phyloP scores from a whole-genome alignment of 2,329 filamentous ascomycete species.

The Penicillium psychrosexuale region DNA sequence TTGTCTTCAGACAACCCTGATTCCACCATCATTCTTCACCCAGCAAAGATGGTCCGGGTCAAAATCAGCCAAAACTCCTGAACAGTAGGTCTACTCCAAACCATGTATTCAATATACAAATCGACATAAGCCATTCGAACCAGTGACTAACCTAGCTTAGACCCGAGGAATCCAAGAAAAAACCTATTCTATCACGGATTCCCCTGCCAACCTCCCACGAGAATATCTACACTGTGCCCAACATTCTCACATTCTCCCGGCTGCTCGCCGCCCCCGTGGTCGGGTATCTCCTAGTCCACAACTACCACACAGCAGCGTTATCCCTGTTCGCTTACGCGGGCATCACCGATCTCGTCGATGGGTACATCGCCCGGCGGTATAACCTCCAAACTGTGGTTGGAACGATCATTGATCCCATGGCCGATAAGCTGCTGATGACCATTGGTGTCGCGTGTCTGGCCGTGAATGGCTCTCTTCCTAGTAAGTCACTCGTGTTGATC shows the following conservation, averaged over 20 bases:
- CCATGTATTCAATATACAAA: not conserved
- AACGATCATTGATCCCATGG: conserved; percentile 93
- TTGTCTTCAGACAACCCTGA: not conserved
- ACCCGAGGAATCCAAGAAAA: conserved; percentile 23
- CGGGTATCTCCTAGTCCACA: conserved; percentile 83
- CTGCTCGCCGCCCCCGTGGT: conserved; percentile 78
- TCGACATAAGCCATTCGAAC: not conserved
- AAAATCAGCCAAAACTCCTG: conserved; percentile 18
- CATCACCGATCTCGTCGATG: conserved; percentile 86
- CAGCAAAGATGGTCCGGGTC: conserved; percentile 26
- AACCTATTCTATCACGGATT: conserved; percentile 34
- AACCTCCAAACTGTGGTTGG: conserved; percentile 90
- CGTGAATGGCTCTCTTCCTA: conserved; percentile 74
- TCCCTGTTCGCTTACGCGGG: conserved; percentile 89
- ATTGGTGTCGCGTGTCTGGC: conserved; percentile 82
- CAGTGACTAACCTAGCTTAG: conserved; percentile 15
- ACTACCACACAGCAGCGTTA: conserved; percentile 74
- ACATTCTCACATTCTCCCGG: conserved; percentile 83
- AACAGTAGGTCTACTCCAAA: conserved; percentile 16
- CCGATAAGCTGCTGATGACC: conserved; percentile 95
- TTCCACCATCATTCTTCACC: conserved; percentile 5
- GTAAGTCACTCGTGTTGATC: conserved; percentile 46
- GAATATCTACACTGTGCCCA: conserved; percentile 96
- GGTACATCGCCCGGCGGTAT: conserved; percentile 86
- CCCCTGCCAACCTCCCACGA: conserved; percentile 56